Evolutionary conservation across 106 monocot genomes (phyloP), one percentile per base, ranked within the genome.

Genomic region (Dendrobium chrysotoxum): DNA sequence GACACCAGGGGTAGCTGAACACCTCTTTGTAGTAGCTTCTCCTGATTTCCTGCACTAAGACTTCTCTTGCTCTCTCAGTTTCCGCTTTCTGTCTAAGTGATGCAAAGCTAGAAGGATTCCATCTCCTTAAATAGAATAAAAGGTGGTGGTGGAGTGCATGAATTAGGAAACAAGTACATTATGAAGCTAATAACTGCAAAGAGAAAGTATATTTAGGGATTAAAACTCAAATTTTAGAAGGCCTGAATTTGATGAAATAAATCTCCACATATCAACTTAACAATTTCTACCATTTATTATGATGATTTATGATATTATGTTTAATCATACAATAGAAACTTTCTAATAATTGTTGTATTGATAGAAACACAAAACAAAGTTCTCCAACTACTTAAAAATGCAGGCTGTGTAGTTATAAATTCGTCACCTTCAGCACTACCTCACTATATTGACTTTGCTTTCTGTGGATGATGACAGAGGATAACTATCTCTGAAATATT

Each of bases 401-500:
- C n/a, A 61, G 61, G 23, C 5, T 61, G 5, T 61, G 61, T 61
- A 23, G 7, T 61, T 23, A 5, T 2, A 28, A 70, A 35, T 17
- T 70, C 16, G 61, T 61, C 61, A 70, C 15, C 35, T 70, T 70
- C 70, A 35, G 35, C 30, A 15, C 30, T 23, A 13, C 70, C 25
- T 70, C 15, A 4, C 16, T 35, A 70, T 31, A 70, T 80, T 80
- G 5, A 80, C 28, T 57, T 83, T 18, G 40, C 44, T 41, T 82
- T 80, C 5, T 77, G 1, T 74, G 35, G 25, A 67, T 53, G 26
- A 21, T 67, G 12, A 44, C 91, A 98, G 98, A 73, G 98, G 38
- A 95, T 98, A 75, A 91, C 88, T 28, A 91, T 98, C 41, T n/a
- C 88, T 50, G 91, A 98, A 61, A 95, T 95, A 71, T 78, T 95